Evolutionary conservation across 768 basidiomycete species (phyloP), one percentile per base, ranked within the genome.

Genomic region (Rickenella mellea): DNA sequence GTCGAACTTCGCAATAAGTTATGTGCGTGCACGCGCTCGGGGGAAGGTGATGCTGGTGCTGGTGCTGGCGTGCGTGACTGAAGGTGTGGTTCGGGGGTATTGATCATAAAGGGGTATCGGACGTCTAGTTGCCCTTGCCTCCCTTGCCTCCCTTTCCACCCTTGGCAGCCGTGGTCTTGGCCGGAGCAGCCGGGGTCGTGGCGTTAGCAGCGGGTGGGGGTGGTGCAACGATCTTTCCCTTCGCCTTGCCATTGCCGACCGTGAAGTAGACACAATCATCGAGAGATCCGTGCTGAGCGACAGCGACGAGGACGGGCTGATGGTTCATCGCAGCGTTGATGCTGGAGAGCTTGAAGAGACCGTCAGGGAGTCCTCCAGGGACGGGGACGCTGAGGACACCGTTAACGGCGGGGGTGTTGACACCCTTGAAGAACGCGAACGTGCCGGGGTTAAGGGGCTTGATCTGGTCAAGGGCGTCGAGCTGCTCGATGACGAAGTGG

Each of bases 381-480:
- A 67, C 63, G 5, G 39, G 46, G 1, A 61, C 53, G 5, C 53
- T 51, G 1, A 64, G 55, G 1, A 59, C 46, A 17, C 63, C 39
- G 49, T 39, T 40, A 28, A 47, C 61, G 61, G 10, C 44, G 43
- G 17, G 60, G 57, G 46, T 44, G 47, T 66, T 73, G 46, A 66
- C 60, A 49, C 64, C 80, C 70, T 77, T 76, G 74, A 83, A 82
- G 65, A 81, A 82, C 22, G 63, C 66, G 50, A 83, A 82, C 35
- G 60, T 60, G 42, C 55, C 62, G 5, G 78, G 71, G 55, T 80
- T 64, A 27, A 67, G 64, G 25, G 67, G 54, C 1, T 54, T 53
- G n/a, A 68, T 68, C 43, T 67, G 61, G n/a, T 55, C 55, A 27
- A 78, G 46, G 4, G 68, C 59, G 32, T 49, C 33, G 50, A 80